phyloP scores from a whole-genome alignment of 306 rosid species.

The Sindora glabra region DNA sequence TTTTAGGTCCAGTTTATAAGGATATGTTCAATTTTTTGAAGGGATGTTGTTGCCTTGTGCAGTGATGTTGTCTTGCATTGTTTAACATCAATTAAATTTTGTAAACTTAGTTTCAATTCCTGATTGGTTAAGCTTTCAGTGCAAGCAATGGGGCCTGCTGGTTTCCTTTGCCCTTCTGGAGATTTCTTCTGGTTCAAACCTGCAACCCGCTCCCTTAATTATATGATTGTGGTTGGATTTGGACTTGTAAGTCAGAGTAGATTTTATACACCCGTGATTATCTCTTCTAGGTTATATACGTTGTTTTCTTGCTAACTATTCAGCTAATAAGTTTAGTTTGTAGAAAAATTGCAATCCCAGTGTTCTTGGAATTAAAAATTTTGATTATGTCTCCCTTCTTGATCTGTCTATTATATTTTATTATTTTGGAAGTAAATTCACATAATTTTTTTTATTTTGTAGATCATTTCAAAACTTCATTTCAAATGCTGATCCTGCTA shows the following conservation, averaged over 20 bases:
- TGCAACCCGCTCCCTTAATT: not conserved
- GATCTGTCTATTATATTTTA: not conserved
- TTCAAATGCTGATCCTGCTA: slow-evolving; percentile 63
- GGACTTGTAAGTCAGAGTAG: not conserved
- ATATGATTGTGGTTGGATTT: not conserved
- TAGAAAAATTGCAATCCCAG: not conserved
- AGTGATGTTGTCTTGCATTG: not conserved
- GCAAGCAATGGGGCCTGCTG: not conserved
- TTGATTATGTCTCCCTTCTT: not conserved
- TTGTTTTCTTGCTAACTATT: not conserved
- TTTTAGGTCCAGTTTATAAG: not conserved
- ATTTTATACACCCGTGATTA: not conserved
- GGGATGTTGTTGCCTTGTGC: not conserved
- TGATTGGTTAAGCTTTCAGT: not conserved
- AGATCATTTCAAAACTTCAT: slow-evolving; percentile 83
- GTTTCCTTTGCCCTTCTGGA: not conserved
- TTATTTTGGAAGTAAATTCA: not conserved
- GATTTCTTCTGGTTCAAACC: not conserved
- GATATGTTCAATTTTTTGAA: not conserved
- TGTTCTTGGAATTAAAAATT: not conserved
- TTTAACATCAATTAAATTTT: not conserved
- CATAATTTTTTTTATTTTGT: slow-evolving; percentile 11
- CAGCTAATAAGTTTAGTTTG: not conserved
- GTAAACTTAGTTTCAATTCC: not conserved
- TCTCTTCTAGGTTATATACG: not conserved